A percentile compares a stretch with the other conserved stretches of the same genome.
phyloP scores from a whole-genome alignment of 345 rosid species.

The Melaleuca alternifolia region DNA sequence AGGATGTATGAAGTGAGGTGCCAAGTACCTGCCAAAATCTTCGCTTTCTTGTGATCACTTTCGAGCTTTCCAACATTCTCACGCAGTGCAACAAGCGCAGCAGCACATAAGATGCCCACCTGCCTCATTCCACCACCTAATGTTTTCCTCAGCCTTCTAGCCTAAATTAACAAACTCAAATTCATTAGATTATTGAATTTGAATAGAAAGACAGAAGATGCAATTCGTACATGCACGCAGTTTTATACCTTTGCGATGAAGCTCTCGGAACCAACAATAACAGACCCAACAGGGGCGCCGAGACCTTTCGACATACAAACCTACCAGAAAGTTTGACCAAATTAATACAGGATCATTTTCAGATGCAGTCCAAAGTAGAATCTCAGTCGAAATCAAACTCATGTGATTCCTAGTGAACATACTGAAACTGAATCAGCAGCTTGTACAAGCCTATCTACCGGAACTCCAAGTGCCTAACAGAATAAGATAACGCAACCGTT shows the following conservation, averaged over 20 bases:
- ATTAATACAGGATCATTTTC: background rate
- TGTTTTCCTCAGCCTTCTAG: constrained; percentile 78
- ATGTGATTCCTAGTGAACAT: background rate
- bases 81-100: constrained; percentile 67
- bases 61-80: constrained; percentile 61
- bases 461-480: constrained; percentile 77
- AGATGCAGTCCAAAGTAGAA: background rate
- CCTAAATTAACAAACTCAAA: constrained; percentile 20
- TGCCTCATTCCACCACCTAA: constrained; percentile 98
- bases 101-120: constrained; percentile 72
- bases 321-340: constrained; percentile 13
- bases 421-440: constrained; percentile 92
- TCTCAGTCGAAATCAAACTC: background rate
- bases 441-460: constrained; percentile 66
- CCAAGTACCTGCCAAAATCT: constrained; percentile 59
- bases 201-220: background rate
- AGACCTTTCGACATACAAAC: constrained; percentile 85
- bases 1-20: background rate
- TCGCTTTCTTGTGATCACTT: constrained; percentile 74
- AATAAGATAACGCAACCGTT: background rate
- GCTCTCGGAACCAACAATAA: constrained; percentile 73
- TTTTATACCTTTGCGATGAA: constrained; percentile 59
- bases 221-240: background rate
- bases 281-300: constrained; percentile 93
- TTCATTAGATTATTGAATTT: background rate